Evolutionary conservation across 345 rosid species (phyloP), one percentile per base, ranked within the genome.

Genomic region (sweet orange (Citrus sinensis)): DNA sequence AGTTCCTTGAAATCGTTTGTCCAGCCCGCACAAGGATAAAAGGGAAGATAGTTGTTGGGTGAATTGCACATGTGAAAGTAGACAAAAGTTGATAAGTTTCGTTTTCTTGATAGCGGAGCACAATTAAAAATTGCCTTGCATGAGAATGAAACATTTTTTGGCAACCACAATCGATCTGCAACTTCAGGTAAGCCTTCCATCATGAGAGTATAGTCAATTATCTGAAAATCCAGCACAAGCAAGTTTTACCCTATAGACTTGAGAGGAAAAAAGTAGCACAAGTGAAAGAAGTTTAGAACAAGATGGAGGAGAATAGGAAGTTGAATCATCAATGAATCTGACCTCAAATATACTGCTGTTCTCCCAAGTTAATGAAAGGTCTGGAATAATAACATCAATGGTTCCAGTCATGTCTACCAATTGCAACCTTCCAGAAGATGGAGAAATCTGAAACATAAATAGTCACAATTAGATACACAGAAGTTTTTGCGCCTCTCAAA

Each of bases 391-490:
- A 74, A 84, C 91, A 87, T 93, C 89, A 67, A 93, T 86, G 81
- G 91, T 83, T 81, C 93, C 91, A 55, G 87, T 93, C 67, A 76
- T 76, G 86, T 95, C 99, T 86, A 86, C 88, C 73, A 95, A 78
- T 84, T 92, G 97, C 77, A 93, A 81, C 83, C 88, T 90, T 88
- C 96, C 97, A 67, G 92, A 88, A 76, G 86, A 80, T 62, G 88
- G 81, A 78, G 89, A 90, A 71, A 89, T 78, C 98, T 90, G 84
- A 17, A 76, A 29, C 63, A 37, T 75, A 67, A 80, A 78, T 30
- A 81, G 24, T 63, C 68, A 74, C 59, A 7, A 76, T 85, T 49
- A 85, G 54, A 73, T 32, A 42, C 30, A 34, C 16, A 51, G 37
- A 55, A 73, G 54, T 25, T 68, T 30, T 65, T 20, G 14, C 22